Evolutionary conservation across 2,329 filamentous ascomycete genomes (phyloP).

Genomic region (Aureobasidium sp.): DNA sequence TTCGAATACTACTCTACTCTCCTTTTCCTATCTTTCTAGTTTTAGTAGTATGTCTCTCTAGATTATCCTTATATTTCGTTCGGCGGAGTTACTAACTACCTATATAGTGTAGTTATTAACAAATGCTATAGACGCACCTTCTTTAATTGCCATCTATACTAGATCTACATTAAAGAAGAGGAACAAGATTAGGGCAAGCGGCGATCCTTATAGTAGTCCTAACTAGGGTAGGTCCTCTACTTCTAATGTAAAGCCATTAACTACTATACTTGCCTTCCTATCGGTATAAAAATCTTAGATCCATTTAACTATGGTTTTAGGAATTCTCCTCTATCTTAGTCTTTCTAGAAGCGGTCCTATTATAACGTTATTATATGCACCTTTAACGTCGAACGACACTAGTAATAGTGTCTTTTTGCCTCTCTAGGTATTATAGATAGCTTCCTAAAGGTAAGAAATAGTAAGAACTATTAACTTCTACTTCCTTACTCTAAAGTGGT

Average conservation of each 20-base stretch:
- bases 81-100: slow-evolving; percentile 14
- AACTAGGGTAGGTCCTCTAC: not conserved
- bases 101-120: slow-evolving; percentile 23
- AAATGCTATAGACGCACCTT: slow-evolving; percentile 20
- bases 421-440: slow-evolving; percentile 24
- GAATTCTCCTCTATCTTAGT: not conserved
- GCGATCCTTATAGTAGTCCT: slow-evolving; percentile 1
- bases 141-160: slow-evolving; percentile 15
- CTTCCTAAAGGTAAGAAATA: slow-evolving; percentile 24
- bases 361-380: not conserved
- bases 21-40: slow-evolving; percentile 11
- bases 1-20: slow-evolving; percentile 26
- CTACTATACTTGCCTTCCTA: not conserved
- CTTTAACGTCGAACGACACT: slow-evolving; percentile 30
- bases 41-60: slow-evolving; percentile 15
- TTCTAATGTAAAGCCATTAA: not conserved
- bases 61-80: slow-evolving; percentile 16
- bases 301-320: not conserved
- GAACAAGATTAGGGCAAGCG: slow-evolving; percentile 15
- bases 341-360: not conserved
- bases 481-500: slow-evolving; percentile 30
- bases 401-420: slow-evolving; percentile 25
- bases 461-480: slow-evolving; percentile 28
- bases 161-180: slow-evolving; percentile 26
- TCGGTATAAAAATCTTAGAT: not conserved